These are phyloP conservation scores for Begonia peltatifolia DNA, from an alignment of 306 rosid species.

Conservation along the genomic window DNA sequence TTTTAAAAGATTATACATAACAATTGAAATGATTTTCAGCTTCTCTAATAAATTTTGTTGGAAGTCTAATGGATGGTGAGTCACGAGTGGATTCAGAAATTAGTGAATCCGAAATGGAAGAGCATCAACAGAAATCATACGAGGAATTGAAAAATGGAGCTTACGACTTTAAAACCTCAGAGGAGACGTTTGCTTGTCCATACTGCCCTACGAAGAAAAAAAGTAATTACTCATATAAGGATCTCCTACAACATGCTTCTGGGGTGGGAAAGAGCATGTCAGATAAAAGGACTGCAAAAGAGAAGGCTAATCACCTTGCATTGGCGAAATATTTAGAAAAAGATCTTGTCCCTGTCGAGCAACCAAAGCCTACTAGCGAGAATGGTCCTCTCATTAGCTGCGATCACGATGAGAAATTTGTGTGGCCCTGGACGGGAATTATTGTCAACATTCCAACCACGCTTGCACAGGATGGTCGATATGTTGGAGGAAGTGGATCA, in stretches of 20 bases:
- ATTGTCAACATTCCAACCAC: conserved; percentile 73
- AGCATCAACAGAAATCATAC: conserved; percentile 40
- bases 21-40: conserved; percentile 7
- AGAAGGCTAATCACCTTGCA: conserved; percentile 80
- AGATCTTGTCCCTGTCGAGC: conserved; percentile 27
- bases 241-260: conserved; percentile 76
- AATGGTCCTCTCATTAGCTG: conserved; percentile 29
- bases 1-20: background rate
- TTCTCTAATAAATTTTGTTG: conserved; percentile 18
- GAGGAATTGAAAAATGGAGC: conserved; percentile 53
- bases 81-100: conserved; percentile 36
- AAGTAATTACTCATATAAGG: conserved; percentile 36
- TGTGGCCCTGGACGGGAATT: conserved; percentile 92
- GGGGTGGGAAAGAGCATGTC: conserved; percentile 86
- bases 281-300: conserved; percentile 49
- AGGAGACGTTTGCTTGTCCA: conserved; percentile 57
- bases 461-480: conserved; percentile 47
- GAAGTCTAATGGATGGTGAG: conserved; percentile 22
- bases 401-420: conserved; percentile 50
- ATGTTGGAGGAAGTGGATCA: conserved; percentile 77
- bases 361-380: conserved; percentile 28
- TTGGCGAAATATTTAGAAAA: conserved; percentile 51
- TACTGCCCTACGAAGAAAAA: conserved; percentile 59
- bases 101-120: conserved; percentile 46
- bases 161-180: conserved; percentile 33